Evolutionary conservation across 352 stramenopile species (phyloP).

Genomic region (Blastocystis sp.): DNA sequence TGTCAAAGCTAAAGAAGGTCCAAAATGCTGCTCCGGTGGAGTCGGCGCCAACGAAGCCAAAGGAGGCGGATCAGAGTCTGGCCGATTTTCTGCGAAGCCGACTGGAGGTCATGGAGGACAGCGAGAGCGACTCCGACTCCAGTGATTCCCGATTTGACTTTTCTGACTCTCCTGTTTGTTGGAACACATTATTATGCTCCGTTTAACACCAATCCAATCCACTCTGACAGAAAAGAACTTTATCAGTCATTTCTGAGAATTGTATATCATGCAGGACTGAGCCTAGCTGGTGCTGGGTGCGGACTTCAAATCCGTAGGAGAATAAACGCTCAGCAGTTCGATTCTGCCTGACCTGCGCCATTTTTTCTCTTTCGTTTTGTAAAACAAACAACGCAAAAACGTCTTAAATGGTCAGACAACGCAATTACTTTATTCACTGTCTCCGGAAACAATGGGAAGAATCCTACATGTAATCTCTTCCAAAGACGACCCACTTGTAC

Average conservation of each 20-base stretch:
- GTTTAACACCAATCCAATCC: too few relatives aligned
- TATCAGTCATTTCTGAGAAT: background rate
- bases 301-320: slow-evolving; percentile 56
- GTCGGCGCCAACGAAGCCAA: background rate
- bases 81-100: slow-evolving; percentile 40
- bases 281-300: slow-evolving; percentile 54
- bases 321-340: slow-evolving; percentile 53
- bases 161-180: slow-evolving; percentile 38
- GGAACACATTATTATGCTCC: background rate
- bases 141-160: slow-evolving; percentile 46
- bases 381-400: slow-evolving; percentile 17
- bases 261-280: slow-evolving; percentile 40
- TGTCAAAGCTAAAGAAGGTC: slow-evolving; percentile 9
- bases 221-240: too few relatives aligned
- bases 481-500: background rate
- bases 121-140: background rate
- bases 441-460: background rate
- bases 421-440: background rate
- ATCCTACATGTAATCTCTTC: background rate
- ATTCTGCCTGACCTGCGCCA: slow-evolving; percentile 56
- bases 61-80: background rate
- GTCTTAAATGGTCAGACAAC: background rate
- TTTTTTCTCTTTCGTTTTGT: slow-evolving; percentile 19
- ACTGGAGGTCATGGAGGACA: slow-evolving; percentile 25
- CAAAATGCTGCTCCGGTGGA: background rate